Base-by-base conservation (phyloP, 2,329 filamentous ascomycete genomes). In the Remersonia thermophila region DNA sequence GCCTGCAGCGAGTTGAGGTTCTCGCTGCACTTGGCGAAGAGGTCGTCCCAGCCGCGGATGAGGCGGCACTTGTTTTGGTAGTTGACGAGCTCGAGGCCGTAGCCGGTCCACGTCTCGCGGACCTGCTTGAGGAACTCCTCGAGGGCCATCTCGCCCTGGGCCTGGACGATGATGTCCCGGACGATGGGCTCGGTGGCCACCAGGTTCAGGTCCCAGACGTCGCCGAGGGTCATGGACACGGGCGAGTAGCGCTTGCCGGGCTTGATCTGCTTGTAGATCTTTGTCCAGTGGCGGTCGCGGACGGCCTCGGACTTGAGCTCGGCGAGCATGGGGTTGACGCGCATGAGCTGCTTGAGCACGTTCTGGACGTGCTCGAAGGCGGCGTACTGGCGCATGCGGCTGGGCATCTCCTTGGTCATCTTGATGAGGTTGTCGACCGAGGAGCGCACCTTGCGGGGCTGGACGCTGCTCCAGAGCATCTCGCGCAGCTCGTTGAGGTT, bases 321-420 rank as follows among this genome's bases (percentile, higher is more conserved):
- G 4, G 78, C 74, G 3, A 99, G 69, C 25, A 95, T 69, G 9
- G 80, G 69, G 53, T 96, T 98, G 49, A 93, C 85, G 57, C 94
- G 96, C 45, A 95, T 70, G 33, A 93, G 72, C 43, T 87, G 80
- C 30, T 86, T 82, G 28, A 98, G 73, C 20, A 93, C 83, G 45
- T 77, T 85, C 56, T 98, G 93, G 27, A 98, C 86, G 53, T 98
- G 89, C 59, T 98, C 93, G 55, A 98, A 99, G n/a, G 93, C 93
- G 49, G 93, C 89, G 58, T 99, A 99, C 54, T 98, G 93, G 42
- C 93, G 80, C 89, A 98, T 96, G 41, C 91, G 80, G 59, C 86
- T 94, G 0, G 93, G 91, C 91, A 98, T 96, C 44, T 96, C 89
- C 62, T 94, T 96, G 26, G 87, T 96, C 73, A 93, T 93, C 66